Base-by-base conservation (phyloP, 139 green algal species). In the Klebsormidium nitens region DNA sequence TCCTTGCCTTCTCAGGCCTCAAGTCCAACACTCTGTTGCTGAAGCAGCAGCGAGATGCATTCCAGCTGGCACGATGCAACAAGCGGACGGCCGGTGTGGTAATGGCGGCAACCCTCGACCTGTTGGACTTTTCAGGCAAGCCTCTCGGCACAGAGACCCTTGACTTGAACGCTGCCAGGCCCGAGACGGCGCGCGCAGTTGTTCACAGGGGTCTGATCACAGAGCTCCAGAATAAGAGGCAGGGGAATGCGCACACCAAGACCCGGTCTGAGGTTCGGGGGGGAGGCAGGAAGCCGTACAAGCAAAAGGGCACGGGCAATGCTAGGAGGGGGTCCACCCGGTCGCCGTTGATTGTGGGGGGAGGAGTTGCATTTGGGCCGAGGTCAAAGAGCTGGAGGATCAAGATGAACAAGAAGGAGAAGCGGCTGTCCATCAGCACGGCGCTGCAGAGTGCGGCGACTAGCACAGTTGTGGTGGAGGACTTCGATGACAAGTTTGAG, bases 331-430 rank as follows among this genome's bases (percentile, higher is more conserved):
- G 94, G 31, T 92, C 80, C 60, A 88, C 42, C 34, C 79, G 80
- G 14, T 91, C 93, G 3, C 93, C 93, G 23, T 83, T 97, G 56
- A 88, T 85, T 65, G 86, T 84, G n/a, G 92, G 91, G 59, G 93
- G 93, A 82, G 94, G 94, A 80, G 85, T 98, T 29, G 83, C 79
- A 36, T 99, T 99, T 72, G 95, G 95, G 35, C 95, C 95, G 75
- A 98, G 97, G 89, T 93, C 95, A 52, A 89, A 87, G 58, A 94
- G 98, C 82, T 99, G 91, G 91, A 87, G 65, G 46, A 91, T 96
- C 80, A 93, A 88, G 69, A 98, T 99, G 90, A 99, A 99, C 89
- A 95, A 95, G 83, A 98, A 98, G 87, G 95, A 99, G 86, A 83
- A 85, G 35, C 86, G 87, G 31, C 78, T 99, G 31, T 94, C 93